phyloP scores from a whole-genome alignment of 768 basidiomycete genomes.

The Boletus subcaerulescens region DNA sequence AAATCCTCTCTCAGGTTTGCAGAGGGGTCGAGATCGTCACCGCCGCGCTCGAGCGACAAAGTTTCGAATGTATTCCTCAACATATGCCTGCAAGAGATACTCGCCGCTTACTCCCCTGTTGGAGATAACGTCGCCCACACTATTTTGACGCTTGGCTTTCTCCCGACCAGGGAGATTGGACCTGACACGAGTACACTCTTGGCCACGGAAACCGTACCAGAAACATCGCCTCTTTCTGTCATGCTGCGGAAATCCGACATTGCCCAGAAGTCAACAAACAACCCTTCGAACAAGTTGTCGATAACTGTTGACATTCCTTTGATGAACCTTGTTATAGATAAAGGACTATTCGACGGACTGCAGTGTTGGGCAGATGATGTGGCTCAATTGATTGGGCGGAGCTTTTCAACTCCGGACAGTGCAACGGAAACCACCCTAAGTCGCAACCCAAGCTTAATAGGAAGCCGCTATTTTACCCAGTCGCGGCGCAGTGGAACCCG shows the following conservation, averaged over 20 bases:
- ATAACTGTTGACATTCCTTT: slow-evolving; percentile 53
- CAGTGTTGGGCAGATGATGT: slow-evolving; percentile 90
- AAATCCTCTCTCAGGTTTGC: slow-evolving; percentile 31
- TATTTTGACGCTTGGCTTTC: slow-evolving; percentile 51
- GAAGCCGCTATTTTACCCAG: slow-evolving; percentile 71
- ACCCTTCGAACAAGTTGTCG: slow-evolving; percentile 8
- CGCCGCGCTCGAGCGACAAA: not conserved
- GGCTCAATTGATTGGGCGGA: slow-evolving; percentile 63
- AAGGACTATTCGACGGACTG: slow-evolving; percentile 66
- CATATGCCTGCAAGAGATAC: slow-evolving; percentile 42
- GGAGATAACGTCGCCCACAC: slow-evolving; percentile 39
- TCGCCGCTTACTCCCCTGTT: slow-evolving; percentile 47
- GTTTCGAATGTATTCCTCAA: slow-evolving; percentile 31
- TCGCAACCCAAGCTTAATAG: slow-evolving; percentile 65
- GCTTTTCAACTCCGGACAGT: slow-evolving; percentile 19
- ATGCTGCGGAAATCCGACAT: slow-evolving; percentile 14
- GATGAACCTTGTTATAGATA: slow-evolving; percentile 57
- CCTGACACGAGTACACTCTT: slow-evolving; percentile 23
- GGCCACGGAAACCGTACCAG: slow-evolving; percentile 16
- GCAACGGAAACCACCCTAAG: slow-evolving; percentile 37
- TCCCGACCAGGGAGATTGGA: slow-evolving; percentile 25
- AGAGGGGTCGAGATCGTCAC: slow-evolving; percentile 11
- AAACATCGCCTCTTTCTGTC: slow-evolving; percentile 21
- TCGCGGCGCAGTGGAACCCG: slow-evolving; percentile 37
- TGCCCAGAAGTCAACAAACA: not conserved